A percentile compares a stretch with the other conserved stretches of the same genome.
Evolutionary conservation across 176 grass and related monocot species (phyloP).

Genomic region (Secale cereale): DNA sequence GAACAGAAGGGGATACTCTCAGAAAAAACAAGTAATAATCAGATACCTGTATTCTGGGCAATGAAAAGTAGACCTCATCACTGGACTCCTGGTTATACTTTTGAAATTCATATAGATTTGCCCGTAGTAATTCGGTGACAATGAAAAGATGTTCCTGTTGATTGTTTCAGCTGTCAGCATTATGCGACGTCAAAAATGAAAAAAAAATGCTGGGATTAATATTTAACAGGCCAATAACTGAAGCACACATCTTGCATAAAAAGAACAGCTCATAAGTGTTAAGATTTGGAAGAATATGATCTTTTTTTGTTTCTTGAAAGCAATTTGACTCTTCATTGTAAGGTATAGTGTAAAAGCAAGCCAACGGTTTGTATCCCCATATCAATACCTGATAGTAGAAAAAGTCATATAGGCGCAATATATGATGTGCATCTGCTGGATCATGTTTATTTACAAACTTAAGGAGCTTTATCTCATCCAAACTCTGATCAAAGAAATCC

Average conservation of each 20-base stretch:
- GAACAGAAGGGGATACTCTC: background rate
- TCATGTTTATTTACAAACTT: constrained; percentile 98
- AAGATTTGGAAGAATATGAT: background rate
- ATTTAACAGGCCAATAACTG: background rate
- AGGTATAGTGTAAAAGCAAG: constrained; percentile 2
- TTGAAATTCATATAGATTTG: constrained; percentile 95
- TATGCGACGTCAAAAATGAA: constrained; percentile 15
- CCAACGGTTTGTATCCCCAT: constrained; percentile 4
- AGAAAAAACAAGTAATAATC: background rate
- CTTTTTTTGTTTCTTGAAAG: background rate
- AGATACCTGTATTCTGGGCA: constrained; percentile 93
- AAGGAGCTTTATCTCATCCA: constrained; percentile 99
- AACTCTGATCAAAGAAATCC: constrained; percentile 98
- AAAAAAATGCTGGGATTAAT: background rate
- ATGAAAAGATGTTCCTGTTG: constrained; percentile 97
- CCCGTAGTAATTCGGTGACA: constrained; percentile 88
- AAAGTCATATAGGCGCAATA: constrained; percentile 91
- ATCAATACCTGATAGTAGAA: constrained; percentile 85
- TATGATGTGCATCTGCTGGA: constrained; percentile 75
- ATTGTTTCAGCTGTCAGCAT: constrained; percentile 28
- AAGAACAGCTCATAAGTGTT: background rate
- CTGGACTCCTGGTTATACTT: constrained; percentile 94
- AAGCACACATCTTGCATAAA: constrained; percentile 2
- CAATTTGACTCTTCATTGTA: constrained; percentile 15
- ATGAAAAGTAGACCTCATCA: constrained; percentile 70